phyloP scores from a whole-genome alignment of 805 yeast species.

The Candida chauliodis region DNA sequence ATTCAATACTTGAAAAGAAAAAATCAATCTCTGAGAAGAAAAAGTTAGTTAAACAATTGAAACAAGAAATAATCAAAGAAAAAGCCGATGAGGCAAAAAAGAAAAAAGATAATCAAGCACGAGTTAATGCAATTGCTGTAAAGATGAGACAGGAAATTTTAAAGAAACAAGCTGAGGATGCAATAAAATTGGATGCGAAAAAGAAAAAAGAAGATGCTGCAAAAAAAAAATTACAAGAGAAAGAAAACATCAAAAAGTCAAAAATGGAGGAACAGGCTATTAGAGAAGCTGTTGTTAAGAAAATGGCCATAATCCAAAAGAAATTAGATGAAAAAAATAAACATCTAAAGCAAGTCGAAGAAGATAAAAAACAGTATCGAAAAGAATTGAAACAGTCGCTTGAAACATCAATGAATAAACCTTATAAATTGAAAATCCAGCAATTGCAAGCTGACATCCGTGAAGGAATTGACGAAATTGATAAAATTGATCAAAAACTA shows the following conservation, averaged over 20 bases:
- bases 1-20: not conserved
- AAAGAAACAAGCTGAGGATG: not conserved
- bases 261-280: slow-evolving; percentile 1
- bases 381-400: not conserved
- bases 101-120: slow-evolving; percentile 1
- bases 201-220: not conserved
- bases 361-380: not conserved
- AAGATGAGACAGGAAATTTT: not conserved
- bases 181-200: not conserved
- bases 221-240: not conserved
- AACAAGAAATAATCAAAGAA: slow-evolving; percentile 1
- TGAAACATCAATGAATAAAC: slow-evolving; percentile 4
- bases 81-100: not conserved
- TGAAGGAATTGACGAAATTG: slow-evolving; percentile 4
- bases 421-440: slow-evolving; percentile 1
- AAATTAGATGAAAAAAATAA: not conserved
- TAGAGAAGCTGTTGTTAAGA: not conserved
- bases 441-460: not conserved
- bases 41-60: not conserved
- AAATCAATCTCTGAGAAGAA: not conserved
- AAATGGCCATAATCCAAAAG: not conserved
- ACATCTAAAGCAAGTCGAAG: not conserved
- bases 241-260: not conserved
- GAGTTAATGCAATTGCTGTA: slow-evolving; percentile 4
- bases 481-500: slow-evolving; percentile 2